Base-by-base conservation (phyloP, 208 protist species). In the Trypanosomatidae sp. region DNA sequence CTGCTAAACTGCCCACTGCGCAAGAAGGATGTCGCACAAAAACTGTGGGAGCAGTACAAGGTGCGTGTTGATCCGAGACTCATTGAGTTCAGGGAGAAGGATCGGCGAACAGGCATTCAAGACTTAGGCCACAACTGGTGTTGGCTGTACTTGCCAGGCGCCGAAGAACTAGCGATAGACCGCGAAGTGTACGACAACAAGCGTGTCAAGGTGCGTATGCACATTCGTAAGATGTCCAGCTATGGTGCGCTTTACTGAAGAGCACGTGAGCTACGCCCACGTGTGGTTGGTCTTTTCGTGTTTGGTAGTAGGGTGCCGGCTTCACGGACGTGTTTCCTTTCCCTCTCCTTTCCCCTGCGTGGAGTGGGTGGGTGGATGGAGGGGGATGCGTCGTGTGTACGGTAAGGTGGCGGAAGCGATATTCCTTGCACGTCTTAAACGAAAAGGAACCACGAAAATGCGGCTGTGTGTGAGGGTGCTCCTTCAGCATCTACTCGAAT, bases 41-140 rank as follows among this genome's bases (percentile, higher is more conserved):
- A 97, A 74, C 83, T 97, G 77, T 97, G 93, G 91, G 90, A 97
- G 82, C 93, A 97, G 86, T 96, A 96, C 79, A 95, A 95, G 76
- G 93, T 97, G 30, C 89, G 93, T 39, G 72, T 97, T 0, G 93
- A 97, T 53, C 91, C 91, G 2, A 72, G 89, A 3, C 83, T 97
- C 19, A 91, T 97, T 62, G 93, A 97, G 67, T 89, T 97, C 62
- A 87, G 93, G 25, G 90, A 96, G 71, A 93, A 94, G 73, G 93
- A 97, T 59, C 80, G 90, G 22, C 88, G 84, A n/a, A 95, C 91
- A 1, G 93, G 93, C 4, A 97, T 97, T 73, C 90, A 97, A 65
- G 90, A 97, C 2, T 71, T 97, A 62, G 93, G 93, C 8, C 93
- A 97, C 84, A 97, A 94, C 84, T 97, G 93, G 91, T 97, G 93